phyloP scores from a whole-genome alignment of 169 alveolate species.

The Eimeria mitis region DNA sequence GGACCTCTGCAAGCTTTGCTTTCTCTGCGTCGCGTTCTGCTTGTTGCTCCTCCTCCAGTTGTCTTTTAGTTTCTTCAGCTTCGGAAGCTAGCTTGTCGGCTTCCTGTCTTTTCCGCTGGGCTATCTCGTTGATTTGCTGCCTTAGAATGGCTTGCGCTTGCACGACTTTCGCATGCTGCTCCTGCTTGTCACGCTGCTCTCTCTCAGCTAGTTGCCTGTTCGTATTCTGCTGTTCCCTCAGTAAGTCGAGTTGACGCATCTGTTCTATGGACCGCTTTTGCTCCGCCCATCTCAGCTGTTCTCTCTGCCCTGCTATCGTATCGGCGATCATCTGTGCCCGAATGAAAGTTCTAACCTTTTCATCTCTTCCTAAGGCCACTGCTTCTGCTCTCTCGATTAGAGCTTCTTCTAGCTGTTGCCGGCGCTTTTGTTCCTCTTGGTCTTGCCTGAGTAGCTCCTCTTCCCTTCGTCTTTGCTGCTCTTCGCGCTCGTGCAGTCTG shows the following conservation, averaged over 20 bases:
- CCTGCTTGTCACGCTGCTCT: slow-evolving; percentile 41
- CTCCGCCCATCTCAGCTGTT: slow-evolving; percentile 40
- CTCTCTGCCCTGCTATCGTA: slow-evolving; percentile 46
- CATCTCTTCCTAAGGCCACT: slow-evolving; percentile 10
- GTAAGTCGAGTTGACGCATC: slow-evolving; percentile 15
- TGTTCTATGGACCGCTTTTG: background rate
- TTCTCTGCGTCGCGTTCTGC: slow-evolving; percentile 20
- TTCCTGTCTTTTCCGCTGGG: slow-evolving; percentile 1
- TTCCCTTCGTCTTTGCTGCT: background rate
- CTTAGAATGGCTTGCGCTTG: slow-evolving; percentile 33
- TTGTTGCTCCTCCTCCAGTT: slow-evolving; percentile 5
- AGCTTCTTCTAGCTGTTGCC: background rate
- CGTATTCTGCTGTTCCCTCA: background rate
- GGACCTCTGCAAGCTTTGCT: slow-evolving; percentile 54
- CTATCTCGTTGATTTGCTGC: slow-evolving; percentile 30
- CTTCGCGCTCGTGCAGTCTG: background rate
- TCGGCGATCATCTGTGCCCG: slow-evolving; percentile 65
- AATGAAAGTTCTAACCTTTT: slow-evolving; percentile 8
- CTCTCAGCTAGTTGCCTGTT: background rate
- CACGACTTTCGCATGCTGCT: slow-evolving; percentile 16
- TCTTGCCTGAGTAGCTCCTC: slow-evolving; percentile 22
- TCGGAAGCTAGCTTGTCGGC: background rate
- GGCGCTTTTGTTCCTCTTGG: slow-evolving; percentile 2
- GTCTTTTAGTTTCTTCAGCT: background rate
- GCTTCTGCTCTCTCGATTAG: background rate